Evolutionary conservation across 495 filamentous ascomycete genomes (phyloP), one percentile per base, ranked within the genome.

Genomic region (Penicillium paradoxum): DNA sequence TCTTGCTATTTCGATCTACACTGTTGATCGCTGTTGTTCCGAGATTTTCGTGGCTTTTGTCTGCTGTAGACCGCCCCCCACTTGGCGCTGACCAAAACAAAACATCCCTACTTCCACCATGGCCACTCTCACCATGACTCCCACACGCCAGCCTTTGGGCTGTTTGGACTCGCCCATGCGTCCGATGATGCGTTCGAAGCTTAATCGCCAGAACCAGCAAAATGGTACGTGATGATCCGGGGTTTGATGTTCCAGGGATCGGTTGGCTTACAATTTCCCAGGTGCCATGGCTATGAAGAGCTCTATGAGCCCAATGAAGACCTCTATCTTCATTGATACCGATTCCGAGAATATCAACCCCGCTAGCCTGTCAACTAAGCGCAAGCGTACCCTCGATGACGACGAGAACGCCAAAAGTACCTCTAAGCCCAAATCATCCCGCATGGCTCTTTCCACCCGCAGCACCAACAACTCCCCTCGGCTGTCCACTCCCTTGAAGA

Each of bases 341-440:
- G 82, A 95, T 64, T 69, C 77, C 7, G 90, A 97, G 74, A 97
- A 96, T 61, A 77, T 95, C 55, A 89, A 91, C 60, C 91, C 91
- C 0, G 53, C 71, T 21, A 79, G 70, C 34, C 74, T 76, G 11
- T 78, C 89, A 21, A 86, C 81, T 17, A 96, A 95, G 72, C 81
- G 80, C 44, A 74, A 66, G 44, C 77, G 78, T 55, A 63, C 65
- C 47, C 56, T 73, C 30, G 73, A 73, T 37, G 83, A 81, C 41
- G 83, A 81, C 47, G 76, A 78, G 53, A 79, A 80, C 51, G 34
- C 61, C 64, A 67, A 74, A 52, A 57, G 58, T 17, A 49, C 66
- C 0, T 59, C 57, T 52, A 75, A 78, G 55, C 64, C 71, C 45
- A 77, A 79, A 54, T 55, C 69, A 43, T 73, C 71, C 9, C 71